A percentile compares a stretch with the other conserved stretches of the same genome.
These are phyloP conservation scores for Colletotrichum noveboracense DNA, from an alignment of 2,329 filamentous ascomycete genomes.

Conservation along the genomic window DNA sequence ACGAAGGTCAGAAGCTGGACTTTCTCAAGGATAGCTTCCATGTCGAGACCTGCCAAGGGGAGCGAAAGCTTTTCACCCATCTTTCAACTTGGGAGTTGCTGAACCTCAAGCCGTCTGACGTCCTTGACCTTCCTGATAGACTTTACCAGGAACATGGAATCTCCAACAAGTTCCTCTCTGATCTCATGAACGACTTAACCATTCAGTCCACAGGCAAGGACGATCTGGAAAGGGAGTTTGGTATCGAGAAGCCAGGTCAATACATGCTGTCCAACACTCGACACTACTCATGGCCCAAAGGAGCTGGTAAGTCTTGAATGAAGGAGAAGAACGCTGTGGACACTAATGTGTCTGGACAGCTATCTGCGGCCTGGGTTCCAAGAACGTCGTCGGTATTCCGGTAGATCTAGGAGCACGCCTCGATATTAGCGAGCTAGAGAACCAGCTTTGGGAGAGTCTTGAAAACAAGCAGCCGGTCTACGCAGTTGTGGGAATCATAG, in stretches of 20 bases:
- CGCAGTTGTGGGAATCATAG: slow-evolving; percentile 50
- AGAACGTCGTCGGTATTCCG: slow-evolving; percentile 42
- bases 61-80: slow-evolving; percentile 39
- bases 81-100: slow-evolving; percentile 48
- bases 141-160: slow-evolving; percentile 43
- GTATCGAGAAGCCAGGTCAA: slow-evolving; percentile 33
- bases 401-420: slow-evolving; percentile 45
- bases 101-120: slow-evolving; percentile 42
- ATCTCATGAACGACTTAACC: slow-evolving; percentile 35
- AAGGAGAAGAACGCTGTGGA: not conserved
- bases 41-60: slow-evolving; percentile 27
- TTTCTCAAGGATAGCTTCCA: not conserved
- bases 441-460: slow-evolving; percentile 34
- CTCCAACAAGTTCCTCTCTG: slow-evolving; percentile 38
- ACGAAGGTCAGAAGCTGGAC: not conserved
- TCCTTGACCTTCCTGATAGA: slow-evolving; percentile 45
- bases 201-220: slow-evolving; percentile 47
- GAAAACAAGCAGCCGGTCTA: slow-evolving; percentile 38
- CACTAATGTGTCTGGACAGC: slow-evolving; percentile 29
- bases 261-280: slow-evolving; percentile 45
- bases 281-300: slow-evolving; percentile 56
- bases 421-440: slow-evolving; percentile 36
- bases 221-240: slow-evolving; percentile 37
- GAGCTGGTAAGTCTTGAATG: slow-evolving; percentile 38
- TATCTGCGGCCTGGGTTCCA: slow-evolving; percentile 48